A percentile compares a stretch with the other conserved stretches of the same genome.
Conservation (phyloP, 805 yeast genomes). For the Wickerhamomyces ciferrii region DNA sequence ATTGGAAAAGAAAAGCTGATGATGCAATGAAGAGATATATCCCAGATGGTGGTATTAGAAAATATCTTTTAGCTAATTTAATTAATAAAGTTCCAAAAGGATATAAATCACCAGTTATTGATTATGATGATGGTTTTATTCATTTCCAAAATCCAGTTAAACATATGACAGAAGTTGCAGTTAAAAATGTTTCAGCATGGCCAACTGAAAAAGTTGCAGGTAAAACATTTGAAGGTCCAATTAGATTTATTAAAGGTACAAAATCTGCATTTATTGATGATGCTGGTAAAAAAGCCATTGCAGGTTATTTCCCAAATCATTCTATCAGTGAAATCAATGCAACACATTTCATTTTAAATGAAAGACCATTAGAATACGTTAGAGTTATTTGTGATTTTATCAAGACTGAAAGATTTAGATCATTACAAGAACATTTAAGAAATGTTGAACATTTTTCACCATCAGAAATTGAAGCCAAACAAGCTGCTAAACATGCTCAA, state of each 20-base stretch:
- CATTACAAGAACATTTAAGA: conserved; percentile 12
- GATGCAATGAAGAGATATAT: conserved; percentile 13
- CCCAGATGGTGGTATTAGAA: conserved; percentile 21
- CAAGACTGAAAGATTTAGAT: conserved; percentile 17
- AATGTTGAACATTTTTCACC: not conserved
- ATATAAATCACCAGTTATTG: conserved; percentile 12
- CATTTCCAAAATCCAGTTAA: conserved; percentile 26
- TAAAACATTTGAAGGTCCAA: conserved; percentile 27
- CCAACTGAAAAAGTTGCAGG: conserved; percentile 21
- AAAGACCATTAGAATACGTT: conserved; percentile 27
- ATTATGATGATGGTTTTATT: conserved; percentile 20
- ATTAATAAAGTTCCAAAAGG: conserved; percentile 19
- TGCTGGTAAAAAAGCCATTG: conserved; percentile 19
- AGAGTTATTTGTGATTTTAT: conserved; percentile 19
- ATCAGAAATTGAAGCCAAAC: not conserved
- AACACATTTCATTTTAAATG: conserved; percentile 33
- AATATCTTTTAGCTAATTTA: conserved; percentile 33
- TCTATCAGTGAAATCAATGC: conserved; percentile 20
- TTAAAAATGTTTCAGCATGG: conserved; percentile 25
- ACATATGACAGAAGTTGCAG: conserved; percentile 16
- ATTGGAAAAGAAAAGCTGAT: conserved; percentile 22
- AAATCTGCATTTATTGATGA: conserved; percentile 33
- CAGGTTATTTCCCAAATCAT: conserved; percentile 23
- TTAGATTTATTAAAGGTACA: conserved; percentile 33
- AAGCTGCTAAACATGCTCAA: not conserved